Base-by-base conservation (phyloP, 345 rosid species). In the Lenwebbia sp. region DNA sequence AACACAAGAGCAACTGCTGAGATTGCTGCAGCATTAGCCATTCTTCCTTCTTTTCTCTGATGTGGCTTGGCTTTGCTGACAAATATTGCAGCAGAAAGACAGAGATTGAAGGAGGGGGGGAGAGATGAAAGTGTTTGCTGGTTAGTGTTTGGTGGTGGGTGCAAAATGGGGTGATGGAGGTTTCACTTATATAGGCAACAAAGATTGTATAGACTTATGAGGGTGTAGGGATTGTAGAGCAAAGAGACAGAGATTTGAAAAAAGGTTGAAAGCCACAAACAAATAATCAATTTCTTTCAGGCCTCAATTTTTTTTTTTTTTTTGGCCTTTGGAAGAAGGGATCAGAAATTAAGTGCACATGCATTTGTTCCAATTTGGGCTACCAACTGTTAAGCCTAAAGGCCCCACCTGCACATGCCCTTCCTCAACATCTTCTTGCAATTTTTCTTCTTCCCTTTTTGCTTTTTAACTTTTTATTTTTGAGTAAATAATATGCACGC, bases 331-430 rank as follows among this genome's bases (percentile, higher is more conserved):
- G 47, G 56, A 82, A 82, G 57, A 81, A 82, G 89, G 89, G 85
- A 88, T 87, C 88, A 70, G 40, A 82, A 53, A 44, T 26, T 2
- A 87, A 90, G 54, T 85, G 92, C 96, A 96, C 99, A 96, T 95
- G 99, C 93, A 86, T 86, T 83, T 94, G 98, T 93, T 92, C 87
- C 83, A 49, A 40, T 55, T 54, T n/a, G 87, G 52, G 17, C 82
- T 87, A 90, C 90, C 91, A 86, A 90, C 90, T 86, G 87, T 86
- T 88, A 84, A 60, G 86, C 85, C 82, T 58, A 54, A 74, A 87
- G 92, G 44, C 87, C 92, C 52, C 88, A 86, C 92, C 82, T 87
- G 89, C 93, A 91, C 92, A 92, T 93, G 84, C 91, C 90, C 84
- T 85, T 83, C 44, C 55, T 83, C 75, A 23, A 82, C 87, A 83